Conservation (phyloP, 2,329 filamentous ascomycete species). For the Coniella lustricola region DNA sequence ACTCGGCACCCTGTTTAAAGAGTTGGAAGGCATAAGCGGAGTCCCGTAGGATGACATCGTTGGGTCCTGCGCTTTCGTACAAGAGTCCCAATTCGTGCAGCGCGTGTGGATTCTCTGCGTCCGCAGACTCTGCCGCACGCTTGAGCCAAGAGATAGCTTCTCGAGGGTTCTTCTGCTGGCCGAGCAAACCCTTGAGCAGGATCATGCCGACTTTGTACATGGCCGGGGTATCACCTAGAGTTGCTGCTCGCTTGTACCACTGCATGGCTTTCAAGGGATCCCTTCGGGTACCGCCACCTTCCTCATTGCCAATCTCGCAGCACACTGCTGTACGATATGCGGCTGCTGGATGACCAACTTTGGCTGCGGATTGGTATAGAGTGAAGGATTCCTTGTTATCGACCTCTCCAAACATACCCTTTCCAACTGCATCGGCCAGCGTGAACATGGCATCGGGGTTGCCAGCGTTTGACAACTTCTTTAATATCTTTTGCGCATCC, state of each 20-base stretch:
- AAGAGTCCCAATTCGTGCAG: constrained; percentile 76
- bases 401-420: constrained; percentile 68
- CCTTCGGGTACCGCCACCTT: constrained; percentile 84
- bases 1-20: constrained; percentile 75
- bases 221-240: constrained; percentile 81
- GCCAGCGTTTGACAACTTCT: constrained; percentile 70
- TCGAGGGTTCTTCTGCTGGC: constrained; percentile 71
- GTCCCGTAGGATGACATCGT: constrained; percentile 72
- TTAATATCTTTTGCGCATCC: constrained; percentile 85
- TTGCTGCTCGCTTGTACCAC: constrained; percentile 93
- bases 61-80: constrained; percentile 56
- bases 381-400: constrained; percentile 91
- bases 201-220: constrained; percentile 99
- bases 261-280: constrained; percentile 93
- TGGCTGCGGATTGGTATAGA: constrained; percentile 89
- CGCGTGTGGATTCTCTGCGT: constrained; percentile 86
- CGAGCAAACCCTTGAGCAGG: constrained; percentile 84
- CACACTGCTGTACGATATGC: constrained; percentile 95
- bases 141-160: constrained; percentile 92
- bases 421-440: constrained; percentile 81
- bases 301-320: constrained; percentile 91
- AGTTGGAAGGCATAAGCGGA: constrained; percentile 74
- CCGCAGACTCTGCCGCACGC: constrained; percentile 80
- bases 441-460: constrained; percentile 90
- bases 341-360: constrained; percentile 74